Evolutionary conservation across 768 basidiomycete genomes (phyloP), one percentile per base, ranked within the genome.

Genomic region (Clathrus columnatus): DNA sequence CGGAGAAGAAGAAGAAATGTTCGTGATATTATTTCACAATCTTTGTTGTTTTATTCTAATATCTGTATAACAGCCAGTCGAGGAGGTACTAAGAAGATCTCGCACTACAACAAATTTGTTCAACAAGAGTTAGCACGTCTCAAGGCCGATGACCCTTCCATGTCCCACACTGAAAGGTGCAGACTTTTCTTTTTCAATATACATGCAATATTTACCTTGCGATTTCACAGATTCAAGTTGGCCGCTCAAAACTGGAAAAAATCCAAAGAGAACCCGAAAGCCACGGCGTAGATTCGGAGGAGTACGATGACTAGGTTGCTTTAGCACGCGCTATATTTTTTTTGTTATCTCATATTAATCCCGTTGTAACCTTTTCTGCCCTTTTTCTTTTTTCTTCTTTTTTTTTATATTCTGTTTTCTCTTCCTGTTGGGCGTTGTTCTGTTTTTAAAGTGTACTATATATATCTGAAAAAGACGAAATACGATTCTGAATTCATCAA

Each of bases 171-270:
- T 65, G 85, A 87, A 58, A 76, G 87, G 87, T 89, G 65, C 61
- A 75, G 14, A 28, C 17, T 14, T 7, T 29, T 27, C n/a, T 11
- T 57, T 7, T 2, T 36, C 42, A 20, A 26, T 21, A 17, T 10
- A 49, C 44, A 21, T 42, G n/a, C 8, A 14, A 18, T 28, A 36
- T 47, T 28, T 48, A 20, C 46, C 5, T 27, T n/a, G 44, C 42
- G 32, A n/a, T 52, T 61, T 58, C 2, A 27, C 57, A 84, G 85
- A 63, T 85, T 90, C 72, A 88, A 85, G 69, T 61, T 76, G 50
- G 87, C 87, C 17, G 84, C 87, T 1, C 60, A 79, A 46, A 88
- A 88, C 72, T 90, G 87, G 87, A 87, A 85, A 69, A 79, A 74
- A 60, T 76, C 84, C 49, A 82, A 81, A 63, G 83, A 85, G 67